Percentiles rank a stretch among this genome's conserved stretches.
Conservation (phyloP, 192 early-diverging fungal genomes). For the Physocladia obscura region DNA sequence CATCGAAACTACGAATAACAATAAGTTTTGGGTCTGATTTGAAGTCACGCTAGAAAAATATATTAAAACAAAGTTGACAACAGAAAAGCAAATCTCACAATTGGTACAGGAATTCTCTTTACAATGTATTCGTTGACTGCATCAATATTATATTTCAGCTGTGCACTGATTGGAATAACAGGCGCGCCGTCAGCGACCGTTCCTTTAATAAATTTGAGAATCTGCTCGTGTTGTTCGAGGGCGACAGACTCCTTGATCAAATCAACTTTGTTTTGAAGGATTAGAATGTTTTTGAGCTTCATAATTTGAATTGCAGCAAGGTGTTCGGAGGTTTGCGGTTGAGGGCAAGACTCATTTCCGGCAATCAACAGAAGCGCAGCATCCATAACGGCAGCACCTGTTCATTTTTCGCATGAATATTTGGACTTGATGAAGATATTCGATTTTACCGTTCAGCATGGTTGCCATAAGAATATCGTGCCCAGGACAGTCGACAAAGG, state of each 20-base stretch:
- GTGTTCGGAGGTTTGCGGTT: slow-evolving; percentile 98
- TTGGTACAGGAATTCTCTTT: slow-evolving; percentile 91
- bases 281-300: slow-evolving; percentile 94
- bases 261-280: slow-evolving; percentile 99
- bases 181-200: slow-evolving; percentile 94
- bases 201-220: slow-evolving; percentile 89
- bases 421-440: neutral
- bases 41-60: slow-evolving; percentile 69
- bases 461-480: slow-evolving; percentile 99
- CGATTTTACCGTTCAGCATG: slow-evolving; percentile 83
- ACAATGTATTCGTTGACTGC: slow-evolving; percentile 97
- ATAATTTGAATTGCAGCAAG: slow-evolving; percentile 99
- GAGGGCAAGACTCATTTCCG: slow-evolving; percentile 97
- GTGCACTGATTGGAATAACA: slow-evolving; percentile 96
- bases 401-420: neutral
- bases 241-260: slow-evolving; percentile 92
- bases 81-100: slow-evolving; percentile 27
- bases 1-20: slow-evolving; percentile 97
- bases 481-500: slow-evolving; percentile 98
- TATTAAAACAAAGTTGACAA: neutral
- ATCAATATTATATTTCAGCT: slow-evolving; percentile 98
- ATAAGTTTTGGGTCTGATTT: slow-evolving; percentile 86
- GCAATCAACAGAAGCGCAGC: slow-evolving; percentile 96
- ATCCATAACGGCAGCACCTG: slow-evolving; percentile 90
- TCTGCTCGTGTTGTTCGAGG: slow-evolving; percentile 84